Evolutionary conservation across 2,329 filamentous ascomycete genomes (phyloP), one percentile per base, ranked within the genome.

Genomic region (Lasiodiplodia citricola): DNA sequence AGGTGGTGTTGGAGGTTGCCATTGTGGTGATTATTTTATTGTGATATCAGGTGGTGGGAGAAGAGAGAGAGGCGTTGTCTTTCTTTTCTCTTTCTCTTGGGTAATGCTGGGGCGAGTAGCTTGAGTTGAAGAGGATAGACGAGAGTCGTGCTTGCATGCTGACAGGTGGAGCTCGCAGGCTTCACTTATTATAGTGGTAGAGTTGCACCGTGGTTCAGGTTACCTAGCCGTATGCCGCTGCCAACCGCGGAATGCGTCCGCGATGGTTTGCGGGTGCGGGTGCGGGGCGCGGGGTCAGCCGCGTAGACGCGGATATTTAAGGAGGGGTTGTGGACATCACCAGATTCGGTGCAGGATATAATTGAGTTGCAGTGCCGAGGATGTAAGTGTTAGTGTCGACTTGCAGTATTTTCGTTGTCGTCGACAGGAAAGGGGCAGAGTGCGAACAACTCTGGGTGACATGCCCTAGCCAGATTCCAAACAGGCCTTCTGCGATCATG

Each of bases 261-360:
- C 23, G 25, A 10, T 60, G 37, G 56, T 60, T 41, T 47, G 44
- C 44, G 16, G 13, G 56, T 23, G 38, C 23, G 31, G 31, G 58
- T 62, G 58, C 58, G 58, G 58, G 58, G 58, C 47, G 60, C 38
- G 57, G 38, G 38, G 16, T 62, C 25, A 14, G 28, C 18, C 60
- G 60, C 28, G 21, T 50, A 52, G 60, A 38, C 44, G 44, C 60
- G 60, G 60, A 41, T 64, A 64, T 64, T 52, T n/a, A 64, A 64
- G 60, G 60, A 37, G 13, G 56, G 56, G 37, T 4, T 57, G 13
- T 31, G 57, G 6, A 21, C 6, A 23, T 60, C 56, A 41, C 21
- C 11, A 4, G 13, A n/a, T n/a, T 38, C 2, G 35, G n/a, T 57
- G 2, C 10, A n/a, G 5, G 38, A 35, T 11, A 31, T 28, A 18